Percentiles rank a stretch among this genome's conserved stretches.
Conservation (phyloP, 164 flowering plant genomes). For the Berberis vulgaris region DNA sequence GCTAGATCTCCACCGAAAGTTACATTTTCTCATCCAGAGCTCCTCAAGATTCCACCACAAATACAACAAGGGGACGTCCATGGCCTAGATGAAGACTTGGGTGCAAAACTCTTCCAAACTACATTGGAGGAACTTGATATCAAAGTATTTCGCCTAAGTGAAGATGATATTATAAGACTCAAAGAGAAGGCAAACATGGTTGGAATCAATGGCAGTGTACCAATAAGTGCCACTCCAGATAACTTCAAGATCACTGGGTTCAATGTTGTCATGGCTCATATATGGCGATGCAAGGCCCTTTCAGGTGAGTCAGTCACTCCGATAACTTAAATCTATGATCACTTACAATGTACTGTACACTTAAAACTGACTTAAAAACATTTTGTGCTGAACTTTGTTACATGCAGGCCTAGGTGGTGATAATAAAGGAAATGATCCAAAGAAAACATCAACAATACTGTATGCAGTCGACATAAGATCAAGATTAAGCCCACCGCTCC, state of each 20-base stretch:
- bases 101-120: conserved; percentile 22
- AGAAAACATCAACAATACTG: conserved; percentile 33
- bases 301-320: neutral
- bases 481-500: conserved; percentile 44
- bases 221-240: neutral
- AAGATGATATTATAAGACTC: conserved; percentile 28
- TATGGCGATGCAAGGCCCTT: conserved; percentile 67
- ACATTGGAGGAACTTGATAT: conserved; percentile 31
- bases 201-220: no score
- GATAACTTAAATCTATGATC: no score
- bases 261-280: conserved; percentile 46
- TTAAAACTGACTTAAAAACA: no score
- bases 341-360: no score
- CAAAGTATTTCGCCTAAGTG: conserved; percentile 35
- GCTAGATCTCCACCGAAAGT: conserved; percentile 67
- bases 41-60: conserved; percentile 9
- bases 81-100: neutral
- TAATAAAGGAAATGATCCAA: neutral
- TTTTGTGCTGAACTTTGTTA: no score
- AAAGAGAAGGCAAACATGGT: conserved; percentile 34
- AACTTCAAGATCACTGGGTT: conserved; percentile 30
- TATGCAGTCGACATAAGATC: conserved; percentile 58
- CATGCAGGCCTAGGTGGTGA: neutral
- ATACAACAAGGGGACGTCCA: neutral
- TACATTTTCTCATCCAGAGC: conserved; percentile 54